A percentile compares a stretch with the other conserved stretches of the same genome.
phyloP scores from a whole-genome alignment of 805 yeast genomes.

The Zygotorulaspora danielsina region DNA sequence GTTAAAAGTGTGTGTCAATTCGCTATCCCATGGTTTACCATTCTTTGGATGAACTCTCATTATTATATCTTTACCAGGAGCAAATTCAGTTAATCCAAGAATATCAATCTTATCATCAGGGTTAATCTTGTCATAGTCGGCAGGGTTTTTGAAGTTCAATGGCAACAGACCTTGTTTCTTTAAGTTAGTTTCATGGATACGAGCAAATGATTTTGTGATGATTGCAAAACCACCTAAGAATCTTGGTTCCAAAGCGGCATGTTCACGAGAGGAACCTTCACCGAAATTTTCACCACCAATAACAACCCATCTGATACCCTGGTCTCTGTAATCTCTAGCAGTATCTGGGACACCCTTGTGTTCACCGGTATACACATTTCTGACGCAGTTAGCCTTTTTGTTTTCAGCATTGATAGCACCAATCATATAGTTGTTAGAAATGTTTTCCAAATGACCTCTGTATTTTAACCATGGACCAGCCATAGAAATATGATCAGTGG shows the following conservation, averaged over 20 bases:
- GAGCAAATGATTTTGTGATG: slow-evolving; percentile 95
- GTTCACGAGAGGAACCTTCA: slow-evolving; percentile 99
- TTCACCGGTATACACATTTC: slow-evolving; percentile 87
- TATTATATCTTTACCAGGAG: slow-evolving; percentile 89
- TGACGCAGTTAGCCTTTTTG: slow-evolving; percentile 86
- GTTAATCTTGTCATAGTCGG: slow-evolving; percentile 90
- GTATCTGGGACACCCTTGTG: slow-evolving; percentile 96
- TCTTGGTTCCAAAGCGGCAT: slow-evolving; percentile 99
- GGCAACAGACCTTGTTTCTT: slow-evolving; percentile 99
- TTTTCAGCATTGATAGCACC: slow-evolving; percentile 98
- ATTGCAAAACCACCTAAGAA: slow-evolving; percentile 97
- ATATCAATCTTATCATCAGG: slow-evolving; percentile 88
- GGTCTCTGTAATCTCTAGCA: slow-evolving; percentile 90
- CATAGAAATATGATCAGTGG: slow-evolving; percentile 99
- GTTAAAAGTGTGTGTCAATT: slow-evolving; percentile 95
- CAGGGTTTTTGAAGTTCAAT: slow-evolving; percentile 83
- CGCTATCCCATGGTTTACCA: slow-evolving; percentile 82
- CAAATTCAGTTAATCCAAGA: slow-evolving; percentile 72
- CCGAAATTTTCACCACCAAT: slow-evolving; percentile 98
- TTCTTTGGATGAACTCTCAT: slow-evolving; percentile 68
- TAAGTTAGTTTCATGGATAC: slow-evolving; percentile 99
- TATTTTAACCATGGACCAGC: slow-evolving; percentile 99
- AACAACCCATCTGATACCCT: slow-evolving; percentile 93
- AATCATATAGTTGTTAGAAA: slow-evolving; percentile 98
- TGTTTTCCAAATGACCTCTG: slow-evolving; percentile 99